Evolutionary conservation across 441 rosid genomes (phyloP).

Genomic region (Arabidopsis lyrata): DNA sequence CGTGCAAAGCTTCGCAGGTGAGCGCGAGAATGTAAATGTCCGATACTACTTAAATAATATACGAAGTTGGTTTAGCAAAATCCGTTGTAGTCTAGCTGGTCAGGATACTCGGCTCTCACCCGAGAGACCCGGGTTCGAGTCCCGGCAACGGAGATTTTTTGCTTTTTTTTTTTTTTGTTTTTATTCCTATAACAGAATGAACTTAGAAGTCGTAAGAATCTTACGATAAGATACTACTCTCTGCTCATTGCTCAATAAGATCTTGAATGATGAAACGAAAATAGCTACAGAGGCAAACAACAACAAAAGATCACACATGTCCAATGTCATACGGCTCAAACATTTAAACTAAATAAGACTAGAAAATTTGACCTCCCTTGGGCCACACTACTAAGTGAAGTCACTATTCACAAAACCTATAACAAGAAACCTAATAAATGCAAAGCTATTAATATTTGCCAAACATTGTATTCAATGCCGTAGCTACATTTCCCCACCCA

Average conservation of each 20-base stretch:
- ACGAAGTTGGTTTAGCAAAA: no score
- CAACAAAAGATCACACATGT: conserved; percentile 1
- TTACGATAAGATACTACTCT: not conserved
- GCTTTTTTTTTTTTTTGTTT: not conserved
- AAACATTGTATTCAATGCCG: conserved; percentile 43
- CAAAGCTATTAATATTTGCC: conserved; percentile 38
- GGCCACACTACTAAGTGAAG: conserved; percentile 33
- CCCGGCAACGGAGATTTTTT: conserved; percentile 71
- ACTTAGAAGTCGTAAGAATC: not conserved
- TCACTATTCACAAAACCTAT: conserved; percentile 43
- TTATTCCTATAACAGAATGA: not conserved
- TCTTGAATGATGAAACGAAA: not conserved
- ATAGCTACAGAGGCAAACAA: not conserved
- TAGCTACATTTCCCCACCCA: conserved; percentile 46
- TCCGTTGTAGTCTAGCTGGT: conserved; percentile 98
- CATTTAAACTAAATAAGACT: conserved; percentile 14
- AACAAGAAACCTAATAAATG: conserved; percentile 43
- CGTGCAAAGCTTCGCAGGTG: not conserved
- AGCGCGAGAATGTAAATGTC: no score
- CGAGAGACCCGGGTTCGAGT: conserved; percentile 94
- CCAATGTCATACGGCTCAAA: conserved; percentile 17
- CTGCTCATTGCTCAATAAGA: no score
- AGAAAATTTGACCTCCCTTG: conserved; percentile 7
- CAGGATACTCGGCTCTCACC: conserved; percentile 99
- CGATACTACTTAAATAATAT: no score